Evolutionary conservation across 805 yeast species (phyloP).

Genomic region (Pichia occidentalis): DNA sequence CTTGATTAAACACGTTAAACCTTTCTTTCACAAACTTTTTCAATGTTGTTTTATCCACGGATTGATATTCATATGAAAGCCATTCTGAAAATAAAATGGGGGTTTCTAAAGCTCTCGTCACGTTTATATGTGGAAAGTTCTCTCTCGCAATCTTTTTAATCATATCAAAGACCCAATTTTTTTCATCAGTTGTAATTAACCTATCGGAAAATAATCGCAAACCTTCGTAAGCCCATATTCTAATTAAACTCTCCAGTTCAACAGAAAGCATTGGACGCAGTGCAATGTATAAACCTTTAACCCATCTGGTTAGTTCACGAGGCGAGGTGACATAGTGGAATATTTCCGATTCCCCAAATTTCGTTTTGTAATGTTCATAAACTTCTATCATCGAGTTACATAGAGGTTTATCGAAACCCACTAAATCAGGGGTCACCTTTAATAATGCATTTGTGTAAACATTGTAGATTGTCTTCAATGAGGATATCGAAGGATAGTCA

Average conservation of each 20-base stretch:
- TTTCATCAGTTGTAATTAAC: slow-evolving; percentile 42
- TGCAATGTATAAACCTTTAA: slow-evolving; percentile 55
- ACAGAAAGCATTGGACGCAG: slow-evolving; percentile 22
- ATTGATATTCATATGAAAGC: slow-evolving; percentile 57
- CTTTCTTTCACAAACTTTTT: slow-evolving; percentile 54
- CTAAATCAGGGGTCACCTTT: slow-evolving; percentile 52
- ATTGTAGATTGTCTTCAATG: slow-evolving; percentile 62
- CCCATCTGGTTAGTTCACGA: slow-evolving; percentile 86
- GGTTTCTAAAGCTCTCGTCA: slow-evolving; percentile 29
- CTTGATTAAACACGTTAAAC: slow-evolving; percentile 68
- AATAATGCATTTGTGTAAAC: slow-evolving; percentile 51
- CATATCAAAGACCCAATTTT: slow-evolving; percentile 41
- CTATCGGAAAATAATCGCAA: slow-evolving; percentile 73
- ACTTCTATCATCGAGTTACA: slow-evolving; percentile 63
- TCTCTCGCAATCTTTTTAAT: slow-evolving; percentile 28
- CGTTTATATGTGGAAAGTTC: slow-evolving; percentile 43
- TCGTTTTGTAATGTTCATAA: slow-evolving; percentile 39
- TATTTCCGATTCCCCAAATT: slow-evolving; percentile 34
- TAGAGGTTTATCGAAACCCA: slow-evolving; percentile 45
- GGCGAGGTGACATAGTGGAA: slow-evolving; percentile 79
- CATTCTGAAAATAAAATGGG: slow-evolving; percentile 71
- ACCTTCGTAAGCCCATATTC: slow-evolving; percentile 80
- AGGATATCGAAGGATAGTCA: slow-evolving; percentile 64
- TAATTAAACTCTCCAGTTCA: slow-evolving; percentile 39
- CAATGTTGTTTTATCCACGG: slow-evolving; percentile 46